These are phyloP conservation scores for Malassezia yamatoensis DNA, from an alignment of 1,284 basidiomycete genomes.

Conservation along the genomic window DNA sequence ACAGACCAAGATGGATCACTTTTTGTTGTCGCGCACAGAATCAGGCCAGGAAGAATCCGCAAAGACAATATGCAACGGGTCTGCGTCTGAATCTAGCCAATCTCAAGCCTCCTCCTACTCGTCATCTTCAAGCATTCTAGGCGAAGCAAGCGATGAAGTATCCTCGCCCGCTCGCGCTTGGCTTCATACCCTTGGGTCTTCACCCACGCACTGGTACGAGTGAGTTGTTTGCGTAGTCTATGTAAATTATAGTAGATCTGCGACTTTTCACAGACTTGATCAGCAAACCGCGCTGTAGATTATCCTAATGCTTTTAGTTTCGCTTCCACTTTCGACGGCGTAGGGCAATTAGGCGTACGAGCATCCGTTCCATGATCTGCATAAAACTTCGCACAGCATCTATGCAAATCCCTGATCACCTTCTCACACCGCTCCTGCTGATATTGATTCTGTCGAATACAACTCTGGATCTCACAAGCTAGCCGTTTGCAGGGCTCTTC, in stretches of 20 bases:
- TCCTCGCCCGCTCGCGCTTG: constrained; percentile 3
- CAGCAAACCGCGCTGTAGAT: too few relatives aligned
- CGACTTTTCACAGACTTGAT: too few relatives aligned
- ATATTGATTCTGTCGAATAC: constrained; percentile 34
- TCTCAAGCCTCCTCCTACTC: neutral
- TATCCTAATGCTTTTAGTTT: constrained; percentile 1
- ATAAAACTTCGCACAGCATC: constrained; percentile 42
- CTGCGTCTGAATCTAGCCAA: too few relatives aligned
- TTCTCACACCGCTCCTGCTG: constrained; percentile 38
- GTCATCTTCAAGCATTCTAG: constrained; percentile 6
- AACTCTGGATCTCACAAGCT: constrained; percentile 40
- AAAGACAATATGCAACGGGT: too few relatives aligned
- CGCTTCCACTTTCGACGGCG: constrained; percentile 11
- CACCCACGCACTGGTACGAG: constrained; percentile 9
- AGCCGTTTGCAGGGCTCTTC: constrained; percentile 35
- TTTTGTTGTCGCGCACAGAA: neutral
- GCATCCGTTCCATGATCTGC: constrained; percentile 25
- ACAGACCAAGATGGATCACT: constrained; percentile 10
- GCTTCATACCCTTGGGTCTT: constrained; percentile 10
- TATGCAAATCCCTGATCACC: constrained; percentile 36
- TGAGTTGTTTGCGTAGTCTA: neutral
- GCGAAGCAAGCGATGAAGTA: constrained; percentile 9
- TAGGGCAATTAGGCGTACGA: constrained; percentile 36
- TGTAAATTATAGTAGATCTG: too few relatives aligned
- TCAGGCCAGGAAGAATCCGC: too few relatives aligned